Conservation (phyloP, 2,329 filamentous ascomycete species). For the Diaporthe caulivora region DNA sequence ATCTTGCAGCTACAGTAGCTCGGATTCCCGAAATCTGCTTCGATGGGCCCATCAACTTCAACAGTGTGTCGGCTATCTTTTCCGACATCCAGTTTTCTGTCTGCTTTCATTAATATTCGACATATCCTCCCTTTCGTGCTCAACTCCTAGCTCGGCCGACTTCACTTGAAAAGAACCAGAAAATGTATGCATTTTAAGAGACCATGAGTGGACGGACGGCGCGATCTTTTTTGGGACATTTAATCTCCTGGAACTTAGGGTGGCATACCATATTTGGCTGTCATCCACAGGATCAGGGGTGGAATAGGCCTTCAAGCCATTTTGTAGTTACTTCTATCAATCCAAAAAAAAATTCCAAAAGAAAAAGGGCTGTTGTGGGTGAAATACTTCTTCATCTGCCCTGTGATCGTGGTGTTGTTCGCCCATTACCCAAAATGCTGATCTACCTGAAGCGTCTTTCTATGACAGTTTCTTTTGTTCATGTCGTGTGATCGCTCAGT, state of each 20-base stretch:
- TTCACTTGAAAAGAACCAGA: not conserved
- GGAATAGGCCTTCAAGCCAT: not conserved
- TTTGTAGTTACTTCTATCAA: not conserved
- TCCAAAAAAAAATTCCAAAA: not conserved
- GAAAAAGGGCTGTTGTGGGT: constrained; percentile 12
- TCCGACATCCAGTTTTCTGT: not conserved
- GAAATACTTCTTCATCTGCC: not conserved
- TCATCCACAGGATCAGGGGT: not conserved
- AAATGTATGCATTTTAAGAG: not conserved
- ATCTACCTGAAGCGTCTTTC: not conserved
- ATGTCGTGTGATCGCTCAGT: too few species aligned
- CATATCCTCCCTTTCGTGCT: not conserved
- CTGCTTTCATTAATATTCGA: not conserved
- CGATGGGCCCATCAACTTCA: constrained; percentile 3
- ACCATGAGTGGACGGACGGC: not conserved
- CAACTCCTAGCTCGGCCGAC: not conserved
- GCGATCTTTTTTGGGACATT: not conserved
- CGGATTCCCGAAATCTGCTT: not conserved
- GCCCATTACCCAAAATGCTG: not conserved
- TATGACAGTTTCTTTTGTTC: too few species aligned
- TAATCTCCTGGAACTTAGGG: not conserved
- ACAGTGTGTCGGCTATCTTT: not conserved
- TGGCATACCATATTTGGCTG: not conserved
- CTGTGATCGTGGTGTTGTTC: not conserved
- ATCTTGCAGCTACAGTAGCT: not conserved